Conservation (phyloP, 169 alveolate genomes). For the Hammondia hammondi region DNA sequence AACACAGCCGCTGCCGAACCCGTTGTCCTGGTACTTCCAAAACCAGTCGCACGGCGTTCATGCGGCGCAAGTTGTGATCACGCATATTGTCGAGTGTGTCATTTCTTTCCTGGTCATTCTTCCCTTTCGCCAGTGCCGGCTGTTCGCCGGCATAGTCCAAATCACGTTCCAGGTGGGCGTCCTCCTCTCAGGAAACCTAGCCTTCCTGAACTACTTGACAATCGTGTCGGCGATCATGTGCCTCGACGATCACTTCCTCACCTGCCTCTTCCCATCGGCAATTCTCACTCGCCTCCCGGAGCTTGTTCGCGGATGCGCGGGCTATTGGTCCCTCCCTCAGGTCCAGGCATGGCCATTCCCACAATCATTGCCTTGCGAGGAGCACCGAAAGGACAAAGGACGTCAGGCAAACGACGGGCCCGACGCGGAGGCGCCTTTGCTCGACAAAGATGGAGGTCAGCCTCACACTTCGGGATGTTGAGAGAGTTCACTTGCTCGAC, state of each 20-base stretch:
- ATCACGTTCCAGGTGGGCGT: constrained; percentile 9
- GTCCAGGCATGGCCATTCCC: constrained; percentile 60
- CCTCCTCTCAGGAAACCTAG: constrained; percentile 44
- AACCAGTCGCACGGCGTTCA: constrained; percentile 52
- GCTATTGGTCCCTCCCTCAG: constrained; percentile 44
- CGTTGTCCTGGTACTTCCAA: constrained; percentile 65
- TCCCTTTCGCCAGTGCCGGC: constrained; percentile 65
- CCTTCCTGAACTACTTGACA: constrained; percentile 61
- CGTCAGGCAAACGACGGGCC: background rate
- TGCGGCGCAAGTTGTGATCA: constrained; percentile 50
- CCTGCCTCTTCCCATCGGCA: constrained; percentile 59
- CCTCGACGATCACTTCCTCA: constrained; percentile 66
- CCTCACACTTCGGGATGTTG: background rate
- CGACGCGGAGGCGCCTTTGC: constrained; percentile 2
- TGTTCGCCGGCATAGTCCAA: constrained; percentile 53
- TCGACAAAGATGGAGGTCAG: background rate
- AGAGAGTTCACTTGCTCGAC: no score
- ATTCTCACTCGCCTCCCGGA: constrained; percentile 17
- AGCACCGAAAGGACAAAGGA: background rate
- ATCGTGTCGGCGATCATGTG: constrained; percentile 65
- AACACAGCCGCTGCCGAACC: constrained; percentile 72
- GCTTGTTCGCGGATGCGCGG: background rate
- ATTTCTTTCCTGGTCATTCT: constrained; percentile 42
- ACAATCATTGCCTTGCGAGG: background rate
- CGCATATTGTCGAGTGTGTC: constrained; percentile 58